Evolutionary conservation across 2,329 filamentous ascomycete genomes (phyloP).

Genomic region (Endothia cerciana): DNA sequence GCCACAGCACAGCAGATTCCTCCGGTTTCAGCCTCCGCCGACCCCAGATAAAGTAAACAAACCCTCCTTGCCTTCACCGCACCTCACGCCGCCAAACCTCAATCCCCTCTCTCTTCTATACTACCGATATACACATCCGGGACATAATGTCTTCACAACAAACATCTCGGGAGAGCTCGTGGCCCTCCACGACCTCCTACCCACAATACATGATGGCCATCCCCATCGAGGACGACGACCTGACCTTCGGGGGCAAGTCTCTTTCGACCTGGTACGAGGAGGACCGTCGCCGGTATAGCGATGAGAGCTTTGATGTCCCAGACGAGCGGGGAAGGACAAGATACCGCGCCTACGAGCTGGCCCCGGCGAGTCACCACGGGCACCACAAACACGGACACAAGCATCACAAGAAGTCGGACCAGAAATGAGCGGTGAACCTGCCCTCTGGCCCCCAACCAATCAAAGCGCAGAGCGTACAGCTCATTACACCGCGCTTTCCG

Average conservation of each 20-base stretch:
- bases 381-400: constrained; percentile 30
- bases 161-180: constrained; percentile 22
- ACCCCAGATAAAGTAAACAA: constrained; percentile 1
- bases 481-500: too few relatives aligned
- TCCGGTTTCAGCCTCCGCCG: background rate
- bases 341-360: constrained; percentile 36
- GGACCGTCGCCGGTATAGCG: constrained; percentile 51
- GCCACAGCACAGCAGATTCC: background rate
- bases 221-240: constrained; percentile 63
- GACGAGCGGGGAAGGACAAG: constrained; percentile 46
- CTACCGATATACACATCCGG: background rate
- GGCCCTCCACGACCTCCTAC: constrained; percentile 23
- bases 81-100: background rate
- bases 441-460: background rate
- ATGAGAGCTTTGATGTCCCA: constrained; percentile 40
- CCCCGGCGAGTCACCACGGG: constrained; percentile 28
- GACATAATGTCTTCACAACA: constrained; percentile 27
- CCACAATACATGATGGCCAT: constrained; percentile 49
- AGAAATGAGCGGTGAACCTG: constrained; percentile 13
- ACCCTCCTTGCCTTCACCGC: background rate
- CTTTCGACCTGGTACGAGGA: constrained; percentile 65
- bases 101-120: background rate
- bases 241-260: constrained; percentile 64
- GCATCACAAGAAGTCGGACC: constrained; percentile 30
- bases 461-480: background rate